Evolutionary conservation across 441 rosid species (phyloP).

Genomic region (Theobroma grandiflorum): DNA sequence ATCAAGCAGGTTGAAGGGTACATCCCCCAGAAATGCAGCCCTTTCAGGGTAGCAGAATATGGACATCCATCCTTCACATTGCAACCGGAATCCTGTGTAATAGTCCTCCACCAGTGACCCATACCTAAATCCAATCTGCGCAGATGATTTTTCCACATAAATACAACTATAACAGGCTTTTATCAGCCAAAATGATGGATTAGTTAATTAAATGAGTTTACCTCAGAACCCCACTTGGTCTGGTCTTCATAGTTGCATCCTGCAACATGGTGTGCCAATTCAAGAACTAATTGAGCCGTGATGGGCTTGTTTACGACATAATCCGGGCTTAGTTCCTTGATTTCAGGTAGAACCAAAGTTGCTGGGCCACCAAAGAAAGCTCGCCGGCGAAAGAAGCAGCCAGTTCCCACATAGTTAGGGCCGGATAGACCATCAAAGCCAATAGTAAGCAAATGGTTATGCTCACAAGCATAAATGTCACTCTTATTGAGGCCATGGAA

Average conservation of each 20-base stretch:
- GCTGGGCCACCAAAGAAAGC: slow-evolving; percentile 28
- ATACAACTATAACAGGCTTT: not conserved
- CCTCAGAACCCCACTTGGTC: slow-evolving; percentile 36
- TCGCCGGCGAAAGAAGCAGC: slow-evolving; percentile 30
- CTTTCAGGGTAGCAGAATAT: slow-evolving; percentile 60
- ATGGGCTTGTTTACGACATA: slow-evolving; percentile 7
- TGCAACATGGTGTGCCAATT: slow-evolving; percentile 28
- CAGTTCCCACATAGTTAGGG: slow-evolving; percentile 26
- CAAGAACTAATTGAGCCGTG: slow-evolving; percentile 17
- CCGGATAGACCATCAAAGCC: slow-evolving; percentile 32
- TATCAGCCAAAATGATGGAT: not conserved
- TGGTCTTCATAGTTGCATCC: slow-evolving; percentile 32
- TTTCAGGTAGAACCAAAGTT: slow-evolving; percentile 1
- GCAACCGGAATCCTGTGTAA: slow-evolving; percentile 59
- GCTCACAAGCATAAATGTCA: slow-evolving; percentile 33
- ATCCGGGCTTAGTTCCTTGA: not conserved
- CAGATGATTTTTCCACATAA: not conserved
- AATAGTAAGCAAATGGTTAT: slow-evolving; percentile 14
- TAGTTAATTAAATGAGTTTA: not conserved
- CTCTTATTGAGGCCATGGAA: slow-evolving; percentile 21
- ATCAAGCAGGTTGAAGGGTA: slow-evolving; percentile 54
- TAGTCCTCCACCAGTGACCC: slow-evolving; percentile 83
- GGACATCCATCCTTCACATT: slow-evolving; percentile 81
- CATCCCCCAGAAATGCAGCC: slow-evolving; percentile 66
- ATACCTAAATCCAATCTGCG: slow-evolving; percentile 74